Evolutionary conservation across 768 basidiomycete genomes (phyloP).

Genomic region (Mycena rebaudengoi): DNA sequence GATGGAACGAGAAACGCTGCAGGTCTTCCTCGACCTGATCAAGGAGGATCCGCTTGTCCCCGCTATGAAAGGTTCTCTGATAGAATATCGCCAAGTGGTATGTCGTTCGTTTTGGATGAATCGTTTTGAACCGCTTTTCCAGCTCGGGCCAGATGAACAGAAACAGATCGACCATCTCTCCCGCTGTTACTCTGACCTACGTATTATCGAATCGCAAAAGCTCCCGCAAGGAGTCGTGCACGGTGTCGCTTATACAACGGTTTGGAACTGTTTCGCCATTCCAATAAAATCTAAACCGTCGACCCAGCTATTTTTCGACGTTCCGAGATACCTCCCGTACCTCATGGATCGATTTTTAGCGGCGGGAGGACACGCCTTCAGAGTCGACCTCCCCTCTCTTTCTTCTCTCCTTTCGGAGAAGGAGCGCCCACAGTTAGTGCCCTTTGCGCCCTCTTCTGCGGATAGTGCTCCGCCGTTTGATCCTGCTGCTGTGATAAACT

Average conservation of each 20-base stretch:
- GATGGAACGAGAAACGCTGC: constrained; percentile 20
- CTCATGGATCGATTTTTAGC: constrained; percentile 15
- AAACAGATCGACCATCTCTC: background rate
- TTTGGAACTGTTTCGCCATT: background rate
- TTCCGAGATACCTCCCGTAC: constrained; percentile 22
- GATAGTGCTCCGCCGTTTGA: background rate
- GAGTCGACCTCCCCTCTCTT: constrained; percentile 10
- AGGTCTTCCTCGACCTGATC: background rate
- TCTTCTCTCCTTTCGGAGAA: constrained; percentile 9
- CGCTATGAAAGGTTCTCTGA: constrained; percentile 13
- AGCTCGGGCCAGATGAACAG: background rate
- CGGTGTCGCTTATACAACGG: constrained; percentile 12
- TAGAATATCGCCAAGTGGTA: background rate
- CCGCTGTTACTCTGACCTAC: constrained; percentile 18
- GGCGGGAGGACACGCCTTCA: constrained; percentile 18
- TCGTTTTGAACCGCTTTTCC: background rate
- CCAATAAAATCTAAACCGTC: background rate
- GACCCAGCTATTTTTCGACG: constrained; percentile 14
- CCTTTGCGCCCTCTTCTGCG: background rate
- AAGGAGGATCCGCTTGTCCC: constrained; percentile 19
- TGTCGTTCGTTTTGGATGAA: background rate
- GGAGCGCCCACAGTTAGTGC: background rate
- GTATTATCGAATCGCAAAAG: background rate
- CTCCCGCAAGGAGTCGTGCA: constrained; percentile 6
- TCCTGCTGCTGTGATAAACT: constrained; percentile 19